A percentile compares a stretch with the other conserved stretches of the same genome.
These are phyloP conservation scores for Exophiala calicioides DNA, from an alignment of 2,329 filamentous ascomycete genomes.

Conservation along the genomic window DNA sequence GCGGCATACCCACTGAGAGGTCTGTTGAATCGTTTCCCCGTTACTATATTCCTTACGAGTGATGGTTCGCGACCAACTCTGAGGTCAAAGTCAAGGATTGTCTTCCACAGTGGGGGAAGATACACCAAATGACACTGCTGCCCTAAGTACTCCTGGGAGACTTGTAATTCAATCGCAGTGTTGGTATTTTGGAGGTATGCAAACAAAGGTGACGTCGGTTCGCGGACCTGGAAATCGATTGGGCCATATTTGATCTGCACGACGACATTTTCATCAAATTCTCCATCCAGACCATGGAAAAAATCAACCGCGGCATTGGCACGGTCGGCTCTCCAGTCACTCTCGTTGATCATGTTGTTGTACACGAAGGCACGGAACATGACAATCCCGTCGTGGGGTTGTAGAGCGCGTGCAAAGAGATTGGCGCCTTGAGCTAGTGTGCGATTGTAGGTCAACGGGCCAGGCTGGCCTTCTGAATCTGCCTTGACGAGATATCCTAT, in stretches of 20 bases:
- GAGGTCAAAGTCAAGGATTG: slow-evolving; percentile 67
- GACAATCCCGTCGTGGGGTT: slow-evolving; percentile 62
- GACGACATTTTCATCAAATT: slow-evolving; percentile 70
- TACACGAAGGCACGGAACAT: slow-evolving; percentile 76
- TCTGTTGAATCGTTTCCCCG: slow-evolving; percentile 60
- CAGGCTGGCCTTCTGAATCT: slow-evolving; percentile 71
- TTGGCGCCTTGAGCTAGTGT: slow-evolving; percentile 69
- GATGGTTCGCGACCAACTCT: slow-evolving; percentile 60
- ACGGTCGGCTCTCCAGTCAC: slow-evolving; percentile 66
- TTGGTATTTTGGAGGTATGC: slow-evolving; percentile 51
- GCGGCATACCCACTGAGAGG: slow-evolving; percentile 63
- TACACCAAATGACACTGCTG: slow-evolving; percentile 71
- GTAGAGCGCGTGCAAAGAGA: slow-evolving; percentile 62
- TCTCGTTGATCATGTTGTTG: slow-evolving; percentile 57
- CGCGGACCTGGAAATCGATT: slow-evolving; percentile 73
- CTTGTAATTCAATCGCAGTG: slow-evolving; percentile 64
- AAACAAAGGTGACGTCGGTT: slow-evolving; percentile 67
- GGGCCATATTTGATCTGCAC: slow-evolving; percentile 74
- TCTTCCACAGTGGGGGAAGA: slow-evolving; percentile 67
- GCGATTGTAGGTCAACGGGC: slow-evolving; percentile 68
- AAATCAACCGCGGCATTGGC: slow-evolving; percentile 70
- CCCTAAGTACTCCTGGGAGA: slow-evolving; percentile 70
- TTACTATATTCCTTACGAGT: slow-evolving; percentile 60
- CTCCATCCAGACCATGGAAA: slow-evolving; percentile 63
- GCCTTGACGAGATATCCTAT: slow-evolving; percentile 71